Evolutionary conservation across 306 rosid genomes (phyloP), one percentile per base, ranked within the genome.

Genomic region (Medicago lupulina): DNA sequence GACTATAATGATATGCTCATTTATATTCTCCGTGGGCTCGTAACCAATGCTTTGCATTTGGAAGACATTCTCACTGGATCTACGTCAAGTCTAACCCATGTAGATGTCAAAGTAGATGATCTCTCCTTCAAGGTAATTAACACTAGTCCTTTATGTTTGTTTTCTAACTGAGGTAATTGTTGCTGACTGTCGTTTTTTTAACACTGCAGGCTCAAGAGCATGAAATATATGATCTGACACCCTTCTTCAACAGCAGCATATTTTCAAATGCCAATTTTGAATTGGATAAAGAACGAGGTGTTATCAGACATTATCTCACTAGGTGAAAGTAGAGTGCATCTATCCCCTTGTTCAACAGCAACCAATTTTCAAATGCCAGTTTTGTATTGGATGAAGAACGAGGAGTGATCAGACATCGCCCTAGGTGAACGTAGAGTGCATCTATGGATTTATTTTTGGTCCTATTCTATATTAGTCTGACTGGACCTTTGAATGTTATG

Each of bases 161-260:
- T 81, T 76, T 57, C 12, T 57, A 41, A 67, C 46, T 17, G 40
- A 40, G 47, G 16, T 70, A n/a, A 50, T 31, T 28, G 17, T 71
- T 64, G 64, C 55, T 31, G 69, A 77, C 62, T 58, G 49, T 50
- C 66, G 51, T 49, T 70, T 86, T 77, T 59, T 77, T 67, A 41
- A 9, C 40, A 2, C 12, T 85, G 86, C 97, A 95, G 99, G 97
- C 97, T 66, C 95, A 89, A 73, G 99, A 92, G 67, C 90, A 92
- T 59, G 99, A 95, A 75, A 90, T 95, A 23, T 83, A 79, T 70
- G 97, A 92, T 90, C 86, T 95, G 57, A 87, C 71, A 39, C 97
- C 96, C 59, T 95, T 95, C 90, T 95, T 95, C 82, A 77, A 70
- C 12, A 95, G 98, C 81, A 69, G 82, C 55, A 87, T 81, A 40